Evolutionary conservation across 2,329 filamentous ascomycete genomes (phyloP).

Genomic region (Hymenoscyphus linearis): DNA sequence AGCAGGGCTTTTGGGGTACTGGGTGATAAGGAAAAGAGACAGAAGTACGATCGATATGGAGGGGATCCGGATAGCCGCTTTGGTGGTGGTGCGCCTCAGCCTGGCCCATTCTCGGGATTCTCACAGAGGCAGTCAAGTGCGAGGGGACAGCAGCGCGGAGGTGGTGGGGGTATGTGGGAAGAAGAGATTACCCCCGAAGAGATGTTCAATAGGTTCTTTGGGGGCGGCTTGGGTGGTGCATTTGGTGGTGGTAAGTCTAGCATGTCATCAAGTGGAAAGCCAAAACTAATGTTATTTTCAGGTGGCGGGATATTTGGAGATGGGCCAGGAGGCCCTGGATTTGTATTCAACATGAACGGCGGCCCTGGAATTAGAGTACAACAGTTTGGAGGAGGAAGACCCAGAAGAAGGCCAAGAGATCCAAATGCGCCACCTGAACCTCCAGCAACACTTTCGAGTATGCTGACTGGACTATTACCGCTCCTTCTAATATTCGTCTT

Average conservation of each 20-base stretch:
- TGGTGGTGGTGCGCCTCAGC: constrained; percentile 49
- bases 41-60: constrained; percentile 82
- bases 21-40: constrained; percentile 88
- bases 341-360: constrained; percentile 92
- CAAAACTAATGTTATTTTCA: constrained; percentile 16
- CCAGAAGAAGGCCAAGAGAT: constrained; percentile 69
- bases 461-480: constrained; percentile 73
- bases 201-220: constrained; percentile 95
- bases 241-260: constrained; percentile 53
- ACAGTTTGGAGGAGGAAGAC: constrained; percentile 80
- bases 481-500: constrained; percentile 85
- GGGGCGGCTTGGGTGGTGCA: constrained; percentile 44
- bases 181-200: constrained; percentile 95
- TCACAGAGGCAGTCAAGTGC: constrained; percentile 37
- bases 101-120: constrained; percentile 58
- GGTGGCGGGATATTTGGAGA: constrained; percentile 58
- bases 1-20: constrained; percentile 88
- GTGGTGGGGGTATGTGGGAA: constrained; percentile 63
- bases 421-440: constrained; percentile 47
- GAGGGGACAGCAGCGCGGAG: constrained; percentile 35
- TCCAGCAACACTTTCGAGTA: constrained; percentile 43
- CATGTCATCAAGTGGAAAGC: background rate
- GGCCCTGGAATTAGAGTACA: constrained; percentile 90
- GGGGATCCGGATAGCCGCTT: constrained; percentile 90
- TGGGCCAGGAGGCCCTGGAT: constrained; percentile 80